These are phyloP conservation scores for Termitomyces sp. DNA, from an alignment of 1,284 basidiomycete genomes.

Conservation along the genomic window DNA sequence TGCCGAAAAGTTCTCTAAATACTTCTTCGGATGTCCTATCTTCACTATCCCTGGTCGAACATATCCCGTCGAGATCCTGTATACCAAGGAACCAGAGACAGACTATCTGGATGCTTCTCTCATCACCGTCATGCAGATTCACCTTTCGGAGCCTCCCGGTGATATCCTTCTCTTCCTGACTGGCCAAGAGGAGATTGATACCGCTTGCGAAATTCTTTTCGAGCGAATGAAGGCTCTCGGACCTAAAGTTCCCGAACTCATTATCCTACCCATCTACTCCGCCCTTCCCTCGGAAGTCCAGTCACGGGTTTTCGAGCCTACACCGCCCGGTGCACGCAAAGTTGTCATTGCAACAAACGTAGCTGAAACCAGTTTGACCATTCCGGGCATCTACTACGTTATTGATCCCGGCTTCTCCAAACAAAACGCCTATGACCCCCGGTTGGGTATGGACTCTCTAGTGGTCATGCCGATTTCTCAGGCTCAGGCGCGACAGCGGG, in stretches of 20 bases:
- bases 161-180: slow-evolving; percentile 97
- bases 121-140: slow-evolving; percentile 99
- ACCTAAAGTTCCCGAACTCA: slow-evolving; percentile 92
- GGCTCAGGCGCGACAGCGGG: slow-evolving; percentile 92
- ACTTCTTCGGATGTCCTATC: slow-evolving; percentile 98
- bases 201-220: slow-evolving; percentile 92
- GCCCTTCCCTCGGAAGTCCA: slow-evolving; percentile 97
- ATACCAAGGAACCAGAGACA: slow-evolving; percentile 98
- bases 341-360: slow-evolving; percentile 99
- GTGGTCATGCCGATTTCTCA: slow-evolving; percentile 99
- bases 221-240: slow-evolving; percentile 98
- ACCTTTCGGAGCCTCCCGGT: slow-evolving; percentile 95
- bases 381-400: slow-evolving; percentile 98
- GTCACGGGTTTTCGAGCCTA: slow-evolving; percentile 95
- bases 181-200: slow-evolving; percentile 98
- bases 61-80: slow-evolving; percentile 96
- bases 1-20: slow-evolving; percentile 98
- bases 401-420: slow-evolving; percentile 99
- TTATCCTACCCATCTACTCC: slow-evolving; percentile 97
- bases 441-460: slow-evolving; percentile 97
- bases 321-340: slow-evolving; percentile 94
- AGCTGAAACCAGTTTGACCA: slow-evolving; percentile 97
- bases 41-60: slow-evolving; percentile 99
- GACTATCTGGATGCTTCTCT: slow-evolving; percentile 98
- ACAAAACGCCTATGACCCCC: slow-evolving; percentile 97